Conservation (phyloP, 768 basidiomycete species). For the Hemileccinum rubropunctum region DNA sequence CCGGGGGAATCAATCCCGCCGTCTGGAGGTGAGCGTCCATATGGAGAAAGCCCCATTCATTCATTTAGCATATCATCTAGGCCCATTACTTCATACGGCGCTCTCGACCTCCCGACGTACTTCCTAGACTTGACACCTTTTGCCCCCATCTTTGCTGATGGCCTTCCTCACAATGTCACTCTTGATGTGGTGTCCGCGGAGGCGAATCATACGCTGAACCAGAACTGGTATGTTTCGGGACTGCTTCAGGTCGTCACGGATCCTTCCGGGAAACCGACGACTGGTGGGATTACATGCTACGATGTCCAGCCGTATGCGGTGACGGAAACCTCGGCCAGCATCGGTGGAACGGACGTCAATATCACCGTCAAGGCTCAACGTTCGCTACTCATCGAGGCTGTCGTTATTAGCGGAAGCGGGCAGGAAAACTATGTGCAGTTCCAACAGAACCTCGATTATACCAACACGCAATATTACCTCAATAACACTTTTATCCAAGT, state of each 20-base stretch:
- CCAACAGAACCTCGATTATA: slow-evolving; percentile 58
- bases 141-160: slow-evolving; percentile 64
- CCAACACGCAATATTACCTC: slow-evolving; percentile 61
- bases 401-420: slow-evolving; percentile 63
- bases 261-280: slow-evolving; percentile 59
- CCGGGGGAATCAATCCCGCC: slow-evolving; percentile 67
- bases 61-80: slow-evolving; percentile 28
- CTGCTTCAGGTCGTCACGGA: slow-evolving; percentile 67
- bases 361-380: slow-evolving; percentile 62
- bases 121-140: slow-evolving; percentile 78
- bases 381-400: slow-evolving; percentile 56
- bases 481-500: slow-evolving; percentile 45
- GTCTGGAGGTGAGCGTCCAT: slow-evolving; percentile 57
- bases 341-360: slow-evolving; percentile 46
- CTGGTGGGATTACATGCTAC: slow-evolving; percentile 62
- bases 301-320: slow-evolving; percentile 55
- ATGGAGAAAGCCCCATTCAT: not conserved
- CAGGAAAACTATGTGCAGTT: slow-evolving; percentile 52
- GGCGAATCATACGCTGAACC: slow-evolving; percentile 56
- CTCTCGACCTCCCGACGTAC: slow-evolving; percentile 75
- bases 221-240: slow-evolving; percentile 79
- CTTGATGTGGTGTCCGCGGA: slow-evolving; percentile 75
- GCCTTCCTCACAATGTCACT: slow-evolving; percentile 64
- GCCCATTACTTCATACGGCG: slow-evolving; percentile 75
- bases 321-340: slow-evolving; percentile 46